Base-by-base conservation (phyloP, 106 monocot species). In the Dioscorea dumetorum region DNA sequence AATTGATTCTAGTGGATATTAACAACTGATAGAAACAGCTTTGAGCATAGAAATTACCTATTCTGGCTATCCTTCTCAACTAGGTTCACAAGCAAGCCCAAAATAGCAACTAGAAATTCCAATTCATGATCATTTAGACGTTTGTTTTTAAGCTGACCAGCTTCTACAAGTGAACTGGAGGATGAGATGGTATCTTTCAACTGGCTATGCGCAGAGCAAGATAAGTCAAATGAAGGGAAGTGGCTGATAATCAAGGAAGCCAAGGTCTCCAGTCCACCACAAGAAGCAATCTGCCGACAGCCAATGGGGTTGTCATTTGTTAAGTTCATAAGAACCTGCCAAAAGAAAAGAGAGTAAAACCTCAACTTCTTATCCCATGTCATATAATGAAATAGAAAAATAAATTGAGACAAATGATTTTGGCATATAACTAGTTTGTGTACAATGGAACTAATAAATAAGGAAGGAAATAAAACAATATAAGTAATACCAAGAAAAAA, bases 51-150 rank as follows among this genome's bases (percentile, higher is more conserved):
- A 70, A 69, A 28, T 60, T 72, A 91, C 99, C 99, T 99, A 79
- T 99, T 99, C 62, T 35, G 73, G 71, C 75, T 83, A 69, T 99
- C 99, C 70, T 93, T 99, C 83, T 99, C 99, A 48, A 99, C 93
- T 75, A 99, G 85, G 78, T 99, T 99, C 32, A 99, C 99, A 65
- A 99, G 85, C 76, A 99, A 87, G 48, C 99, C 99, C 80, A 99
- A 81, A 65, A 99, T 93, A 63, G 87, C 93, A 66, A 99, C 99
- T 63, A 99, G 85, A 76, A 99, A 92, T 77, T 99, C 93, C 64
- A 99, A 67, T 72, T 85, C 83, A 63, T 85, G 85, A 71, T 87
- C 99, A 73, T 67, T 81, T 32, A 90, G 80, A 66, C 69, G 87
- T 59, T 74, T 87, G 50, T 75, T 64, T 16, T 74, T 82, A n/a